Evolutionary conservation across 306 rosid genomes (phyloP).

Genomic region (Acacia crassicarpa): DNA sequence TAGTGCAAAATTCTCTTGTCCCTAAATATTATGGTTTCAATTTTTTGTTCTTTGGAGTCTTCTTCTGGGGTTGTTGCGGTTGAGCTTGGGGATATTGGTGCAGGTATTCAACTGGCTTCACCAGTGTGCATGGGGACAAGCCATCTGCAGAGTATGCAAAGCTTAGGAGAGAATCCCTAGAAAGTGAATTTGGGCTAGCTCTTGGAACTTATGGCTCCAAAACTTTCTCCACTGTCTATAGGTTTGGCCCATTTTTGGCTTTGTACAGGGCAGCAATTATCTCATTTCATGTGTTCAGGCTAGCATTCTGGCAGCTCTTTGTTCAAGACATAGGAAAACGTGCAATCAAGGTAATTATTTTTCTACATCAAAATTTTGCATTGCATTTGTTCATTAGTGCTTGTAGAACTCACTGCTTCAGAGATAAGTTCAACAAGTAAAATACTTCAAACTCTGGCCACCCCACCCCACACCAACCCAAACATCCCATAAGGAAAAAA

Average conservation of each 20-base stretch:
- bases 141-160: constrained; percentile 93
- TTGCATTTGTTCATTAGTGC: background rate
- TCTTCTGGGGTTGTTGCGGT: constrained; percentile 3
- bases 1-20: background rate
- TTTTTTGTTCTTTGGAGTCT: constrained; percentile 8
- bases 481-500: background rate
- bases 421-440: constrained; percentile 5
- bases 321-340: constrained; percentile 67
- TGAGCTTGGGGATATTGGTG: constrained; percentile 31
- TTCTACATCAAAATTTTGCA: background rate
- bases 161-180: constrained; percentile 83
- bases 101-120: constrained; percentile 82
- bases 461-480: background rate
- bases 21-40: background rate
- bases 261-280: constrained; percentile 85
- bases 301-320: constrained; percentile 68
- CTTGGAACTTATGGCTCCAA: constrained; percentile 69
- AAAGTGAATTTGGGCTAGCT: constrained; percentile 74
- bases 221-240: constrained; percentile 59
- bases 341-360: constrained; percentile 67
- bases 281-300: constrained; percentile 79
- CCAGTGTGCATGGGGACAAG: constrained; percentile 87
- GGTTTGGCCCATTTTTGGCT: constrained; percentile 86
- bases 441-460: background rate
- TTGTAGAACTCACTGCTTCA: background rate